Evolutionary conservation across 495 filamentous ascomycete species (phyloP), one percentile per base, ranked within the genome.

Genomic region (Neurospora tetrasperma): DNA sequence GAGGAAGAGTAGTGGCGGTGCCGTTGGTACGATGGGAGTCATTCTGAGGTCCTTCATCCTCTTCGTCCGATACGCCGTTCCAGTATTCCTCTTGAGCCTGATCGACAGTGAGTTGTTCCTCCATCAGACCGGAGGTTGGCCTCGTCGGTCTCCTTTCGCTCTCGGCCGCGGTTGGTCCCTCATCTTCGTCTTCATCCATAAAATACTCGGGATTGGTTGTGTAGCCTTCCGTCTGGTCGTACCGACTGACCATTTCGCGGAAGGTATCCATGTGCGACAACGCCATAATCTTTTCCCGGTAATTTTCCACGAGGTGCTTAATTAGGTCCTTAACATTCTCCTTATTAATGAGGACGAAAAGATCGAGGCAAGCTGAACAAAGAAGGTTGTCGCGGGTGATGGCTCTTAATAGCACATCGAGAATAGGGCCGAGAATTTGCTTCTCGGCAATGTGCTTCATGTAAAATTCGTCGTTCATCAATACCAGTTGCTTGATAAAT

Each of bases 301-400:
- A 95, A 75, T 92, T 93, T 76, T 96, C 93, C 39, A 97, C 93
- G 43, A 98, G 81, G 77, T 99, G 94, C 66, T 89, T 85, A 70
- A 97, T 90, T 44, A 97, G 83, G 7, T 90, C 87, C 78, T 93
- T 96, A 75, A 95, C 87, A 75, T 91, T 91, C 79, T 97, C 93
- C 77, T 90, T 89, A 79, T 90, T 93, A 75, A 99, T 93, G 75
- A 91, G 93, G 75, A 94, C 93, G 75, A 99, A 99, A 42, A 99
- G 88, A 78, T 99, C 96, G 16, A 98, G 86, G 81, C 93, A 97
- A n/a, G 94, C 95, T 16, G 94, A 97, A 78, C 96, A 96, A 42
- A 99, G 88, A 4, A 98, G 86, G 78, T 98, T 99, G 80, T 99
- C 94, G n/a, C 93, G 90, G 2, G 94, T 94, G 90, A 98, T 94